Base-by-base conservation (phyloP, 2,329 filamentous ascomycete genomes). In the Purpureocillium takamizusanense region DNA sequence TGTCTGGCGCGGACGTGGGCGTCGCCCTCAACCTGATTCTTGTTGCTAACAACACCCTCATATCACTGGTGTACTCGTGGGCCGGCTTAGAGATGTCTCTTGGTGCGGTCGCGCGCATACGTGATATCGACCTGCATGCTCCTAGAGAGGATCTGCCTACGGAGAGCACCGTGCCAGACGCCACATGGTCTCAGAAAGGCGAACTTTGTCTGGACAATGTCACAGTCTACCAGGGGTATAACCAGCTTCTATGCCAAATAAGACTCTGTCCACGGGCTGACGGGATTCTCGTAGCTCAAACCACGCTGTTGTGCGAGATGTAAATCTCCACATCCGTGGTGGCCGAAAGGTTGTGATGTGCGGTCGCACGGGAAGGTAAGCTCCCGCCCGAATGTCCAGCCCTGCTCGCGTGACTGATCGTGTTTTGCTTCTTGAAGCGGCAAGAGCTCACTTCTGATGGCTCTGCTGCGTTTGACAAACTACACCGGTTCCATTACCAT, bases 361-460 rank as follows among this genome's bases (percentile, higher is more conserved):
- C 14, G 51, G 51, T 3, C 44, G 51, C 5, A 52, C 51, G 10
- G 51, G 51, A 10, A 54, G 51, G 54, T 46, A 38, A 40, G 45
- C 31, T 31, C 13, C 15, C 25, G n/a, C 10, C 10, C 8, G 9
- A 3, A 30, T 6, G 13, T 34, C 15, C 33, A 4, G 27, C 8
- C 15, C 17, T 9, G 14, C 15, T 17, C 16, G 28, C 33, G 37
- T 18, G 39, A 39, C 37, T 50, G 5, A 40, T 41, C 1, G 35
- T 52, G 1, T 37, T 49, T 30, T 14, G 11, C 28, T 13, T 13
- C 11, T 28, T 7, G 3, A 43, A 52, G 18, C 37, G 61, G 14
- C 10, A 61, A 30, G 49, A 56, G 28, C 16, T 51, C 12, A 11
- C 43, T 35, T 32, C 46, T 52, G n/a, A 40, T 52, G 31, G 42